These are phyloP conservation scores for Coprinopsis strossmayeri DNA, from an alignment of 768 basidiomycete species.

Conservation along the genomic window DNA sequence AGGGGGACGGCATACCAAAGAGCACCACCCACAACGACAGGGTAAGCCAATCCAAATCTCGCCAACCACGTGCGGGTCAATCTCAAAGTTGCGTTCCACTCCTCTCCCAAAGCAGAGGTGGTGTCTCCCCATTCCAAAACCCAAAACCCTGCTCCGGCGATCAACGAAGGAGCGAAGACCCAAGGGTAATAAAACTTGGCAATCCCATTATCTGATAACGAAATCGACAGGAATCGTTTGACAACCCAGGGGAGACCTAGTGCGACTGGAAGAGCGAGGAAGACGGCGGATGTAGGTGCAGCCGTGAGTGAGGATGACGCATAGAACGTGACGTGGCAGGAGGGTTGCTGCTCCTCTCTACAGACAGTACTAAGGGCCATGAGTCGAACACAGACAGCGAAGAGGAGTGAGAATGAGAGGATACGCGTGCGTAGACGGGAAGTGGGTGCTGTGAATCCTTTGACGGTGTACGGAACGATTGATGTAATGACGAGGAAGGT, in stretches of 20 bases:
- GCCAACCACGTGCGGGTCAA: slow-evolving; percentile 55
- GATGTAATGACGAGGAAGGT: slow-evolving; percentile 69
- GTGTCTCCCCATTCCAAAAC: slow-evolving; percentile 75
- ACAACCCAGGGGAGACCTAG: slow-evolving; percentile 51
- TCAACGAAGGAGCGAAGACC: slow-evolving; percentile 50
- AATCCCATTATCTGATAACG: slow-evolving; percentile 68
- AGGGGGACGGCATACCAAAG: slow-evolving; percentile 73
- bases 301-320: slow-evolving; percentile 61
- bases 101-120: slow-evolving; percentile 34
- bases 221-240: slow-evolving; percentile 51
- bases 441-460: slow-evolving; percentile 43
- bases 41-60: slow-evolving; percentile 43
- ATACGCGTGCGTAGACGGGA: slow-evolving; percentile 68
- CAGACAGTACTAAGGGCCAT: slow-evolving; percentile 83
- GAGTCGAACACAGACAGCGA: slow-evolving; percentile 63
- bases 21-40: slow-evolving; percentile 45
- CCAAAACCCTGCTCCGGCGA: slow-evolving; percentile 67
- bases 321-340: slow-evolving; percentile 88
- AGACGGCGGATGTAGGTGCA: slow-evolving; percentile 53
- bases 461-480: slow-evolving; percentile 51
- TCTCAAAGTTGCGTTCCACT: slow-evolving; percentile 40
- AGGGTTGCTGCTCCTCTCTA: slow-evolving; percentile 90
- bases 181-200: slow-evolving; percentile 58
- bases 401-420: slow-evolving; percentile 60
- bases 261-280: slow-evolving; percentile 51